phyloP scores from a whole-genome alignment of 2,329 filamentous ascomycete genomes.

The Macrophomina tecta region DNA sequence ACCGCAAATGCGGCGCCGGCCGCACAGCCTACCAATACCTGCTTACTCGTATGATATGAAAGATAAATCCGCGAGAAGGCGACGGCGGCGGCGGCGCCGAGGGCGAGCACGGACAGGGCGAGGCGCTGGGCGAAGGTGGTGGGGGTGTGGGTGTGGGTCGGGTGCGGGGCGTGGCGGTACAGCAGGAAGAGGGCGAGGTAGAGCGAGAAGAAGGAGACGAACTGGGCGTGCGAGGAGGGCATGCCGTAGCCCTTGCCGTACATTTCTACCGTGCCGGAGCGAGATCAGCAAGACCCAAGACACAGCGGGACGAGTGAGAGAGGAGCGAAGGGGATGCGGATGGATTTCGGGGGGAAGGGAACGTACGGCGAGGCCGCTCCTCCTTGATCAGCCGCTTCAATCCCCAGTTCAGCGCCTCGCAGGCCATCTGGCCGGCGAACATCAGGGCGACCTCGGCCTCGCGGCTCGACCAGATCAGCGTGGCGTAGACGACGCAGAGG shows the following conservation, averaged over 20 bases:
- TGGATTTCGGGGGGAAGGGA: not conserved
- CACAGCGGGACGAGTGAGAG: not conserved
- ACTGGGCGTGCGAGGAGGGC: slow-evolving; percentile 95
- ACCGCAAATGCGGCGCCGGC: slow-evolving; percentile 75
- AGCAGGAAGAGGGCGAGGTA: slow-evolving; percentile 85
- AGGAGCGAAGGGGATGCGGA: not conserved
- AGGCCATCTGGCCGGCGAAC: slow-evolving; percentile 89
- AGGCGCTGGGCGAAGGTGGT: slow-evolving; percentile 68
- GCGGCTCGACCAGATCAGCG: slow-evolving; percentile 87
- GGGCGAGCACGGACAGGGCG: slow-evolving; percentile 52
- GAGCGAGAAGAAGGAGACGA: slow-evolving; percentile 88
- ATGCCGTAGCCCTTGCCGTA: slow-evolving; percentile 96
- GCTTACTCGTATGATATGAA: slow-evolving; percentile 86
- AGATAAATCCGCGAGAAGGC: slow-evolving; percentile 87
- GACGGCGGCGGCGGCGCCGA: slow-evolving; percentile 57
- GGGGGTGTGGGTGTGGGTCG: slow-evolving; percentile 58
- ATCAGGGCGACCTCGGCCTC: slow-evolving; percentile 89
- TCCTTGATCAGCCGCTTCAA: slow-evolving; percentile 93
- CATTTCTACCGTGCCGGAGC: slow-evolving; percentile 57
- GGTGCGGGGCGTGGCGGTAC: slow-evolving; percentile 66
- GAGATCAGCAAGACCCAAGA: slow-evolving; percentile 17
- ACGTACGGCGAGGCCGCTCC: slow-evolving; percentile 79
- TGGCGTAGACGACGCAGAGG: slow-evolving; percentile 86
- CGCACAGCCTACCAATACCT: slow-evolving; percentile 80
- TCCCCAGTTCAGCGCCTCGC: slow-evolving; percentile 87